A percentile compares a stretch with the other conserved stretches of the same genome.
These are phyloP conservation scores for Pseudohalonectria lignicola DNA, from an alignment of 2,329 filamentous ascomycete genomes.

Conservation along the genomic window DNA sequence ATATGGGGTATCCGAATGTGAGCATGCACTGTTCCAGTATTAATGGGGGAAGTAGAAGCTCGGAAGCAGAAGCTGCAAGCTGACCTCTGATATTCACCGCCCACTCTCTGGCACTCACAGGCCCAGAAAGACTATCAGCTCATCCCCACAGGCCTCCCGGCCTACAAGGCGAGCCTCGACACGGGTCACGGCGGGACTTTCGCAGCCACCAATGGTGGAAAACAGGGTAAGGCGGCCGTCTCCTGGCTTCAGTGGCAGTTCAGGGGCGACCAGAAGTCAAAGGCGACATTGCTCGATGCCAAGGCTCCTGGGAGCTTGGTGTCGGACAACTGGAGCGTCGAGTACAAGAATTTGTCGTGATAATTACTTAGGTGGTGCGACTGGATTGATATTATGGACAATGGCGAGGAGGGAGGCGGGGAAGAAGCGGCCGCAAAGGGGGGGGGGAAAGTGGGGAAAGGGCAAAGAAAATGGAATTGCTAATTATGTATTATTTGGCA, in stretches of 20 bases:
- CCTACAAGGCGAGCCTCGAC: constrained; percentile 11
- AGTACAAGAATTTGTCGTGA: constrained; percentile 3
- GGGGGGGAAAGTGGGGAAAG: too few species aligned
- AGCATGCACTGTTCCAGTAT: not conserved
- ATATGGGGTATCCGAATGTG: constrained; percentile 12
- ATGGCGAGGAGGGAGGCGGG: too few species aligned
- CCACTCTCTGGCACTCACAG: not conserved
- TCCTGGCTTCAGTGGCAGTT: constrained; percentile 12
- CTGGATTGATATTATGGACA: too few species aligned
- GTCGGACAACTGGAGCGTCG: constrained; percentile 10
- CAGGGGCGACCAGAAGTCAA: constrained; percentile 5
- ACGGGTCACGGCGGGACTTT: constrained; percentile 12
- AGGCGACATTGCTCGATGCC: constrained; percentile 7
- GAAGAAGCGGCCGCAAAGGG: too few species aligned
- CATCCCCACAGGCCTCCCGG: constrained; percentile 8
- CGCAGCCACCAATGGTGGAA: constrained; percentile 11
- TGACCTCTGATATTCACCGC: not conserved
- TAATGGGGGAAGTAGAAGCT: not conserved
- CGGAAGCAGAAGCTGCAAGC: not conserved
- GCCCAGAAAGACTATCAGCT: constrained; percentile 11
- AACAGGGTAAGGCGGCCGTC: constrained; percentile 9
- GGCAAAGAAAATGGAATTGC: too few species aligned
- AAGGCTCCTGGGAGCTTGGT: constrained; percentile 7
- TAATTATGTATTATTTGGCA: too few species aligned
- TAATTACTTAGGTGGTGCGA: too few species aligned